Conservation (phyloP, 2,329 filamentous ascomycete genomes). For the Phaeosphaeriaceae sp. region DNA sequence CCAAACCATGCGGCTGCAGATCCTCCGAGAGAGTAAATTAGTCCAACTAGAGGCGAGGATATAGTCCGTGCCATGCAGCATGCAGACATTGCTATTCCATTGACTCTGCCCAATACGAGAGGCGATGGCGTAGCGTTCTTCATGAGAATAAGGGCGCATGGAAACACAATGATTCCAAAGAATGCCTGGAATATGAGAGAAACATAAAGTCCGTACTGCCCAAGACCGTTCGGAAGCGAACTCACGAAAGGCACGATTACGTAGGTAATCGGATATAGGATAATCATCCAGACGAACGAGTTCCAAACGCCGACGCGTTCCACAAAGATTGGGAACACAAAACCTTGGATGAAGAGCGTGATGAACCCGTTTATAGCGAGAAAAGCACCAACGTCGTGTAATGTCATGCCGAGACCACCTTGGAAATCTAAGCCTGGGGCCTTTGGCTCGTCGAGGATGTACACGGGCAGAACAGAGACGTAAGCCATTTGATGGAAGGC, state of each 20-base stretch:
- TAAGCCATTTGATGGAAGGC: conserved; percentile 91
- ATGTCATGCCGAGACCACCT: conserved; percentile 69
- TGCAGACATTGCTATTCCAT: conserved; percentile 71
- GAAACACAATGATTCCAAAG: conserved; percentile 71
- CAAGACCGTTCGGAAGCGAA: conserved; percentile 59
- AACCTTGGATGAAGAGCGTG: conserved; percentile 74
- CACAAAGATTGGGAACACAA: conserved; percentile 72
- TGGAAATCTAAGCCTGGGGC: conserved; percentile 47
- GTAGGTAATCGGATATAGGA: conserved; percentile 71
- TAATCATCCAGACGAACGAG: conserved; percentile 68
- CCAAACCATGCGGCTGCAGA: conserved; percentile 68
- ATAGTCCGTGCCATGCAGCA: conserved; percentile 71
- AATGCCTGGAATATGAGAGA: conserved; percentile 70
- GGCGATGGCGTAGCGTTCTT: conserved; percentile 73
- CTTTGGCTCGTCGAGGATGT: conserved; percentile 75
- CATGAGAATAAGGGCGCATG: conserved; percentile 74
- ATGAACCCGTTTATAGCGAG: conserved; percentile 73
- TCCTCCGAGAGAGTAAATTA: conserved; percentile 68
- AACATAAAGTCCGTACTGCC: conserved; percentile 68
- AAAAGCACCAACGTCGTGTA: conserved; percentile 70
- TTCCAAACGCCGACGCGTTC: conserved; percentile 70
- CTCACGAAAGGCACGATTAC: conserved; percentile 72
- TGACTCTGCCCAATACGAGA: conserved; percentile 70
- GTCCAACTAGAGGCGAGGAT: conserved; percentile 70
- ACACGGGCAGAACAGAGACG: conserved; percentile 89